phyloP scores from a whole-genome alignment of 2,329 filamentous ascomycete species.

The Pseudohalonectria lignicola region DNA sequence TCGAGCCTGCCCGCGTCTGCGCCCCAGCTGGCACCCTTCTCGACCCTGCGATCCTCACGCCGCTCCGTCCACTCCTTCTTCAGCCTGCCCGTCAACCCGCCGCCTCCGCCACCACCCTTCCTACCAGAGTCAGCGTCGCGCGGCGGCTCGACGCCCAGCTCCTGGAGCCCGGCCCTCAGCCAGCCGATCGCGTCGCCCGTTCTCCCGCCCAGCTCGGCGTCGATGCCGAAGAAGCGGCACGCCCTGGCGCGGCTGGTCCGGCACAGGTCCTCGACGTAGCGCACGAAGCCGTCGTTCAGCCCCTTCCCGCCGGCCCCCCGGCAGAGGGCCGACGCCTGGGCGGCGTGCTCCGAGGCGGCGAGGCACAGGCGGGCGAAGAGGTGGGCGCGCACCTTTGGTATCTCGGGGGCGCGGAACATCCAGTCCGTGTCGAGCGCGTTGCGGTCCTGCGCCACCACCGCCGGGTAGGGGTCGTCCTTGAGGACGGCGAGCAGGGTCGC shows the following conservation, averaged over 20 bases:
- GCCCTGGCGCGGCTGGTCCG: constrained; percentile 72
- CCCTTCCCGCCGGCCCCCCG: constrained; percentile 17
- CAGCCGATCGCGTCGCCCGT: constrained; percentile 81
- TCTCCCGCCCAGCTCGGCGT: constrained; percentile 73
- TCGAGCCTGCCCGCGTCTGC: constrained; percentile 76
- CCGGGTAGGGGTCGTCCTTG: constrained; percentile 90
- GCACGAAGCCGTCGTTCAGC: constrained; percentile 54
- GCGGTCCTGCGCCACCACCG: constrained; percentile 67
- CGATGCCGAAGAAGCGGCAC: constrained; percentile 82
- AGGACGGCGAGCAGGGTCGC: constrained; percentile 81
- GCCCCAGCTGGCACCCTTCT: constrained; percentile 65
- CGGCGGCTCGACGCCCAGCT: constrained; percentile 54
- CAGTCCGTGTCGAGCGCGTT: constrained; percentile 82
- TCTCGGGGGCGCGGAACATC: constrained; percentile 88
- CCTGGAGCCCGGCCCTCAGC: constrained; percentile 65
- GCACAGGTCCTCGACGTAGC: constrained; percentile 66
- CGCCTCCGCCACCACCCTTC: constrained; percentile 29
- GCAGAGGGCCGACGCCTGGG: constrained; percentile 50
- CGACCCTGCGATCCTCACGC: constrained; percentile 68
- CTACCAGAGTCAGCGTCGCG: constrained; percentile 18
- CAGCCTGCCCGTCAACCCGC: constrained; percentile 48
- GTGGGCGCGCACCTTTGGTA: constrained; percentile 80
- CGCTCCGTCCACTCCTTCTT: constrained; percentile 68
- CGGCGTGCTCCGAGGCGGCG: constrained; percentile 78
- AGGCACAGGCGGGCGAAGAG: constrained; percentile 82